A percentile compares a stretch with the other conserved stretches of the same genome.
These are phyloP conservation scores for Coemansia sp. DNA, from an alignment of 192 early-diverging fungal genomes.

Conservation along the genomic window DNA sequence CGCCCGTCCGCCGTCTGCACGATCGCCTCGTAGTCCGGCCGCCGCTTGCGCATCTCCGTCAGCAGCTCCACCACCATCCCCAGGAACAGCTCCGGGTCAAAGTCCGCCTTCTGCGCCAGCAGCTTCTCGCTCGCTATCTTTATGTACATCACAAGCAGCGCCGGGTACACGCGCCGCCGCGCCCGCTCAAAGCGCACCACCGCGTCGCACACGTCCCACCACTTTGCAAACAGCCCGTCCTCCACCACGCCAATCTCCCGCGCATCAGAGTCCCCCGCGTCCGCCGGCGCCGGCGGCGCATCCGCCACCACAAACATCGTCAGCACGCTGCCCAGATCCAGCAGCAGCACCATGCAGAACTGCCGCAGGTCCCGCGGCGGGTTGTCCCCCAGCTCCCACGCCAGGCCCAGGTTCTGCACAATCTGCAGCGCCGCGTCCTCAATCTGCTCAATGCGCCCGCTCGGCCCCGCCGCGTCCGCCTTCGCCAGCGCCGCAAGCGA, in stretches of 20 bases:
- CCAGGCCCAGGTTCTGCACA: conserved; percentile 51
- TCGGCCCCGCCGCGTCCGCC: conserved; percentile 25
- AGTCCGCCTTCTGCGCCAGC: conserved; percentile 44
- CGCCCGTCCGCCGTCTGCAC: conserved; percentile 38
- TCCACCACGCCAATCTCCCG: conserved; percentile 41
- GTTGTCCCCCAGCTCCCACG: conserved; percentile 53
- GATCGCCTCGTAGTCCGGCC: conserved; percentile 53
- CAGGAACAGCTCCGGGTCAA: conserved; percentile 51
- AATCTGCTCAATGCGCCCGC: conserved; percentile 47
- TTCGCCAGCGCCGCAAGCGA: conserved; percentile 44
- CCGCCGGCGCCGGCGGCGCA: neutral
- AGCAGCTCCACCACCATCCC: conserved; percentile 45
- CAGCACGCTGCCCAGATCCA: conserved; percentile 47
- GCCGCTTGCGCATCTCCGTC: conserved; percentile 52
- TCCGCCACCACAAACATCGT: conserved; percentile 37
- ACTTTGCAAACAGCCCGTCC: conserved; percentile 44
- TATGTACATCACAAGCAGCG: conserved; percentile 44
- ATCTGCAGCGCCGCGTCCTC: conserved; percentile 53
- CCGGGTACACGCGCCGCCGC: conserved; percentile 24
- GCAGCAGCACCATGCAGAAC: conserved; percentile 52
- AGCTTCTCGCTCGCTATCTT: conserved; percentile 45
- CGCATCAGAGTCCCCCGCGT: conserved; percentile 21
- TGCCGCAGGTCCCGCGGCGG: conserved; percentile 50
- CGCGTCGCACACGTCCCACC: conserved; percentile 49
- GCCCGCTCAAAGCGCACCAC: conserved; percentile 42